Evolutionary conservation across 352 stramenopile genomes (phyloP), one percentile per base, ranked within the genome.

Genomic region (Globisporangium cystogenes): DNA sequence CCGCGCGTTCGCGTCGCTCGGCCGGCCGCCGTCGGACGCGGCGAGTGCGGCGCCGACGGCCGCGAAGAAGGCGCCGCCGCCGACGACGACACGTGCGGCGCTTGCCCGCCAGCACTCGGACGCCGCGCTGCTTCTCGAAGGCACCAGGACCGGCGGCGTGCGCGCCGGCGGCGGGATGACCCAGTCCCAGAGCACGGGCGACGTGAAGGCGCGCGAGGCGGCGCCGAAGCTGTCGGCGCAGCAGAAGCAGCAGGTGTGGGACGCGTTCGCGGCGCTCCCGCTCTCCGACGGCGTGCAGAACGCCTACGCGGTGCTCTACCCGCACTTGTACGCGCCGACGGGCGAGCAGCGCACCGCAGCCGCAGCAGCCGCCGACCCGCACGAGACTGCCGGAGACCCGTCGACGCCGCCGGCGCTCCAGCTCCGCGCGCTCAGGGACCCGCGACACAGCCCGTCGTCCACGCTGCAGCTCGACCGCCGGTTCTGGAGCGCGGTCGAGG

Each of bases 401-500:
- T n/a, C n/a, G n/a, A n/a, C n/a, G 31, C 29, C 41, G 41, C 15
- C 16, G 7, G 21, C 41, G 4, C 27, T 54, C 27, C 49, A 36
- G 24, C 35, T 36, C 12, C 49, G 35, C 16, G 48, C 37, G 7
- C 11, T 51, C 4, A 8, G 40, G 10, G 37, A 40, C 10, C 41
- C 37, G n/a, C 42, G 23, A 20, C 45, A 23, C 23, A 23, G 27
- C 3, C 10, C 53, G 21, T 45, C 54, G 3, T 33, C 31, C 4
- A 37, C 48, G 37, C 39, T 79, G 2, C 53, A 71, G 4, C 49
- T 65, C 2, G 55, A 77, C 48, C 69, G 64, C 54, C 74, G 72
- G 48, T 89, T 89, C 52, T 89, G 78, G 78, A 83, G 74, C 48
- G 74, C 74, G 8, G 66, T 86, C 3, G 74, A 87, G 62, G 74